These are phyloP conservation scores for Lipomyces kockii DNA, from an alignment of 805 yeast genomes.

Conservation along the genomic window DNA sequence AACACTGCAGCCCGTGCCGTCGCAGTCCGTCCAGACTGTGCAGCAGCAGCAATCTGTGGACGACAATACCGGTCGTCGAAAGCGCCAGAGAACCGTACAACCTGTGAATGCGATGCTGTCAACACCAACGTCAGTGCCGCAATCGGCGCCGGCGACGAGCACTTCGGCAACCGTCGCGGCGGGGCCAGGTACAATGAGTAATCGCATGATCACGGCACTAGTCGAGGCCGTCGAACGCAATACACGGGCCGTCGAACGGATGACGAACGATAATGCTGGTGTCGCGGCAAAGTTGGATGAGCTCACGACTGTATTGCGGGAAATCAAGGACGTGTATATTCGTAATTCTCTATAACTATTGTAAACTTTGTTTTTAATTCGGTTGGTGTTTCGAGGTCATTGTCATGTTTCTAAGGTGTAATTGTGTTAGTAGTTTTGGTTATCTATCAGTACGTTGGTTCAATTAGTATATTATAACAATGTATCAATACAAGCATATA, in stretches of 20 bases:
- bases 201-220: slow-evolving; percentile 17
- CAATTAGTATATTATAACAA: not conserved
- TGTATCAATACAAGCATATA: not conserved
- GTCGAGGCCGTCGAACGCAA: slow-evolving; percentile 29
- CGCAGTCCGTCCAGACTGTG: slow-evolving; percentile 6
- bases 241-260: slow-evolving; percentile 21
- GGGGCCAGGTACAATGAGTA: slow-evolving; percentile 34
- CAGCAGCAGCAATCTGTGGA: not conserved
- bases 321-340: slow-evolving; percentile 19
- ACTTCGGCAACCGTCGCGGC: slow-evolving; percentile 10
- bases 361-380: not conserved
- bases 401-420: not conserved
- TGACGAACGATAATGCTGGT: slow-evolving; percentile 8
- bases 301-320: slow-evolving; percentile 11
- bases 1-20: not conserved
- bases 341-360: not conserved
- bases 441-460: not conserved
- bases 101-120: slow-evolving; percentile 6
- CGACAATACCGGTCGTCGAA: not conserved
- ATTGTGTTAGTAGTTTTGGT: not conserved
- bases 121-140: not conserved
- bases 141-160: not conserved
- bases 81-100: not conserved
- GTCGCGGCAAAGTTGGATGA: slow-evolving; percentile 23
- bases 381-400: not conserved